phyloP scores from a whole-genome alignment of 1,284 basidiomycete species.

The Boletellus sp. region DNA sequence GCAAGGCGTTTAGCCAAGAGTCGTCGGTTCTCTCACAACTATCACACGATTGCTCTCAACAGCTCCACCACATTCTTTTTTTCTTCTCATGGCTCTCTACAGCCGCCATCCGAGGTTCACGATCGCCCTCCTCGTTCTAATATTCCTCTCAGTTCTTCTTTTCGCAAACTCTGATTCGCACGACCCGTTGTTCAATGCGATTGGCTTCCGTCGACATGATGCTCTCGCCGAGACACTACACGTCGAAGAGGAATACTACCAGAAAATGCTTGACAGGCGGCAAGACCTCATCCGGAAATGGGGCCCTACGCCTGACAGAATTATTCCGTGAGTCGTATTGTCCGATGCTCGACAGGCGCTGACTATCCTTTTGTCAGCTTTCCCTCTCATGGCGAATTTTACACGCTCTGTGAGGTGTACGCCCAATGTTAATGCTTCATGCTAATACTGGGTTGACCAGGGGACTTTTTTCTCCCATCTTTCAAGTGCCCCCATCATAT shows the following conservation, averaged over 20 bases:
- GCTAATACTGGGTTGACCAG: slow-evolving; percentile 22
- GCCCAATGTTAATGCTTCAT: not conserved
- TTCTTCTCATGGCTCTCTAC: slow-evolving; percentile 22
- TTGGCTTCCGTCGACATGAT: slow-evolving; percentile 1
- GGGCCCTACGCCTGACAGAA: slow-evolving; percentile 32
- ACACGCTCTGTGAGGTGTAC: slow-evolving; percentile 32
- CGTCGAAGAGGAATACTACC: slow-evolving; percentile 24
- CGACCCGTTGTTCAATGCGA: slow-evolving; percentile 1
- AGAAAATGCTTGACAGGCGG: slow-evolving; percentile 17
- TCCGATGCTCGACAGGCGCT: not conserved
- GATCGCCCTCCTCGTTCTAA: slow-evolving; percentile 25
- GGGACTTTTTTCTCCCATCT: slow-evolving; percentile 50
- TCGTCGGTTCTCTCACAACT: not conserved
- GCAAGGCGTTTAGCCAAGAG: no score
- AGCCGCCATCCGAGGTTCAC: slow-evolving; percentile 32
- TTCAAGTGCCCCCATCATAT: slow-evolving; percentile 46
- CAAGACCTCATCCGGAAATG: slow-evolving; percentile 28
- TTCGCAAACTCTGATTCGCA: slow-evolving; percentile 22
- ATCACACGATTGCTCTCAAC: slow-evolving; percentile 12
- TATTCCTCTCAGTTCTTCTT: slow-evolving; percentile 28
- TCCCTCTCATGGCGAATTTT: slow-evolving; percentile 32
- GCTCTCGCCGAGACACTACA: slow-evolving; percentile 11
- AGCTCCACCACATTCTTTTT: slow-evolving; percentile 10
- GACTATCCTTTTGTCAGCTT: slow-evolving; percentile 16
- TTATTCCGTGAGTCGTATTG: slow-evolving; percentile 22